Evolutionary conservation across 768 basidiomycete species (phyloP).

Genomic region (Pulveroboletus sp.): DNA sequence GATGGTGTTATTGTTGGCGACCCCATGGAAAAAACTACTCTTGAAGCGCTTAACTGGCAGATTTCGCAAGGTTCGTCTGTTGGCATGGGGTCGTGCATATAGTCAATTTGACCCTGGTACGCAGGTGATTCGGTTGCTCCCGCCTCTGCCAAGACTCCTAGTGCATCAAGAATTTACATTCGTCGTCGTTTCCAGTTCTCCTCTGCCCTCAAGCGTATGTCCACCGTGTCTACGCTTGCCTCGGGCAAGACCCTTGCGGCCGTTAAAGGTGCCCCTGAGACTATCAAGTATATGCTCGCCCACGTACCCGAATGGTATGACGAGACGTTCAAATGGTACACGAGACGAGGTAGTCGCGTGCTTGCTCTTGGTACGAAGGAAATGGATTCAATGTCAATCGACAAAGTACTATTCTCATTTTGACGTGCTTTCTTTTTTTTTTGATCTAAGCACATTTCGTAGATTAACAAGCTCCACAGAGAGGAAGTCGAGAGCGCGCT

Average conservation of each 20-base stretch:
- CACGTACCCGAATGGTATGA: constrained; percentile 78
- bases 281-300: constrained; percentile 82
- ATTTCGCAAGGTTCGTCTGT: constrained; percentile 53
- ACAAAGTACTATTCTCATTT: constrained; percentile 53
- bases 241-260: constrained; percentile 60
- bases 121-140: constrained; percentile 68
- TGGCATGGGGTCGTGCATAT: neutral
- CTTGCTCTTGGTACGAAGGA: constrained; percentile 88
- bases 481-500: constrained; percentile 76
- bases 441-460: neutral
- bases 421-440: neutral
- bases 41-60: constrained; percentile 88
- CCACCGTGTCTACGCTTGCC: constrained; percentile 70
- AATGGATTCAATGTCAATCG: constrained; percentile 61
- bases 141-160: constrained; percentile 42
- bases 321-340: constrained; percentile 92
- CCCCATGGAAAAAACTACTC: constrained; percentile 97
- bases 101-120: neutral
- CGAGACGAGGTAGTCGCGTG: constrained; percentile 88
- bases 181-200: constrained; percentile 97
- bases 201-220: constrained; percentile 96
- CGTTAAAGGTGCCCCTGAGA: constrained; percentile 97
- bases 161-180: constrained; percentile 62
- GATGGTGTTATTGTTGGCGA: constrained; percentile 94
- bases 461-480: constrained; percentile 89